Evolutionary conservation across 257 asterid genomes (phyloP).

Genomic region (Ocimum tenuiflorum): DNA sequence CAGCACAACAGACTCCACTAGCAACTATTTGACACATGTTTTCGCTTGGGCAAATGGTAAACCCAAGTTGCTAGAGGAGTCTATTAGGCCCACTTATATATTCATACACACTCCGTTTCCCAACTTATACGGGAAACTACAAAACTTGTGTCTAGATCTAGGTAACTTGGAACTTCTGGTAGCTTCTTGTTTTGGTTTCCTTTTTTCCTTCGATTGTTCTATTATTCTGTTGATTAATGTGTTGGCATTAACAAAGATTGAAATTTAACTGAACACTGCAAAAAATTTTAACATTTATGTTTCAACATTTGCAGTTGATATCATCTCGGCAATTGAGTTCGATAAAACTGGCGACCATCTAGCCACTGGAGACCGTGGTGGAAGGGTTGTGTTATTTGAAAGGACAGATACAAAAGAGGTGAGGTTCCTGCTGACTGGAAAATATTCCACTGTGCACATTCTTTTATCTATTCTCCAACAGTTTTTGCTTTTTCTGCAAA

Average conservation of each 20-base stretch:
- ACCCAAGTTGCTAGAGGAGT: too few relatives aligned
- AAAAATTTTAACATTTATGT: slow-evolving; percentile 7
- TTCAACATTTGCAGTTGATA: slow-evolving; percentile 57
- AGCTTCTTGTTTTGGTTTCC: not conserved
- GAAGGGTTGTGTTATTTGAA: slow-evolving; percentile 84
- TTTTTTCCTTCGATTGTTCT: not conserved
- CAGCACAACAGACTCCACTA: too few relatives aligned
- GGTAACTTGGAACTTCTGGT: not conserved
- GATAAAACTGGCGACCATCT: slow-evolving; percentile 77
- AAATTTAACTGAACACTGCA: slow-evolving; percentile 6
- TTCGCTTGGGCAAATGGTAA: too few relatives aligned
- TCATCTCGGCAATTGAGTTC: slow-evolving; percentile 74
- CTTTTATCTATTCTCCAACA: slow-evolving; percentile 3
- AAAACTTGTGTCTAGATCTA: not conserved
- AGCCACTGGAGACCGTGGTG: slow-evolving; percentile 93
- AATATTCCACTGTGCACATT: slow-evolving; percentile 5
- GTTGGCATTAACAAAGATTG: not conserved
- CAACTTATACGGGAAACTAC: too few relatives aligned
- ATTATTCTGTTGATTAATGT: not conserved
- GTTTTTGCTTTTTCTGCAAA: not conserved
- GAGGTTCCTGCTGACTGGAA: slow-evolving; percentile 15
- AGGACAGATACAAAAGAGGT: slow-evolving; percentile 71
- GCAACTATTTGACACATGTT: too few relatives aligned
- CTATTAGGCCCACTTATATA: too few relatives aligned
- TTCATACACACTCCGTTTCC: too few relatives aligned